Percentiles rank a stretch among this genome's conserved stretches.
Conservation (phyloP, 768 basidiomycete species). For the Termitomyces sp. region DNA sequence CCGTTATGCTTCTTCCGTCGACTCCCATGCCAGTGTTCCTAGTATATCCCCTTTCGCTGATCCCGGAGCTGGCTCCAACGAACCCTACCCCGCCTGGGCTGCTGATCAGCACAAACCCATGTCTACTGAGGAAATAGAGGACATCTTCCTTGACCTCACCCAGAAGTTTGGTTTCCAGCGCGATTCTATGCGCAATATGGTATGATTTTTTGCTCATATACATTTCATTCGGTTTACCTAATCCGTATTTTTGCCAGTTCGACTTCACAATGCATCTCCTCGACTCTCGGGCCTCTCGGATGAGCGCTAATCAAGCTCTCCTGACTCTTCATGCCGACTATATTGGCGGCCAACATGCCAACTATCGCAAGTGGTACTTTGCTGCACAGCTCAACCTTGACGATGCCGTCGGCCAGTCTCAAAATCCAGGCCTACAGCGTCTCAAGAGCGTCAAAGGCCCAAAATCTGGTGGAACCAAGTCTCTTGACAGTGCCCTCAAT, state of each 20-base stretch:
- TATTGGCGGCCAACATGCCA: constrained; percentile 97
- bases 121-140: constrained; percentile 97
- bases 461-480: constrained; percentile 54
- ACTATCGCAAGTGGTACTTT: constrained; percentile 99
- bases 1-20: constrained; percentile 52
- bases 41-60: constrained; percentile 58
- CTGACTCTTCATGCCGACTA: constrained; percentile 98
- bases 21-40: constrained; percentile 55
- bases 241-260: constrained; percentile 45
- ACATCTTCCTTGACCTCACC: constrained; percentile 95
- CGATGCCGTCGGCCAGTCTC: constrained; percentile 93
- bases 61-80: constrained; percentile 41
- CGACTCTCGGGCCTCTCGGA: constrained; percentile 96
- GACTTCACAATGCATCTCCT: constrained; percentile 98
- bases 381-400: constrained; percentile 98
- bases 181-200: constrained; percentile 95
- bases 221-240: constrained; percentile 9
- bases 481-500: constrained; percentile 88
- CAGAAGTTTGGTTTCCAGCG: constrained; percentile 99
- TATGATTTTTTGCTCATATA: constrained; percentile 21
- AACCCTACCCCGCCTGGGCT: constrained; percentile 95
- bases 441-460: constrained; percentile 75
- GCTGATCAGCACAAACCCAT: constrained; percentile 91
- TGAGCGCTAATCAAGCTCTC: constrained; percentile 94
- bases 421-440: constrained; percentile 90